A percentile compares a stretch with the other conserved stretches of the same genome.
Conservation (phyloP, 1,139 yeast species). For the Trichomonascaceae sp. region DNA sequence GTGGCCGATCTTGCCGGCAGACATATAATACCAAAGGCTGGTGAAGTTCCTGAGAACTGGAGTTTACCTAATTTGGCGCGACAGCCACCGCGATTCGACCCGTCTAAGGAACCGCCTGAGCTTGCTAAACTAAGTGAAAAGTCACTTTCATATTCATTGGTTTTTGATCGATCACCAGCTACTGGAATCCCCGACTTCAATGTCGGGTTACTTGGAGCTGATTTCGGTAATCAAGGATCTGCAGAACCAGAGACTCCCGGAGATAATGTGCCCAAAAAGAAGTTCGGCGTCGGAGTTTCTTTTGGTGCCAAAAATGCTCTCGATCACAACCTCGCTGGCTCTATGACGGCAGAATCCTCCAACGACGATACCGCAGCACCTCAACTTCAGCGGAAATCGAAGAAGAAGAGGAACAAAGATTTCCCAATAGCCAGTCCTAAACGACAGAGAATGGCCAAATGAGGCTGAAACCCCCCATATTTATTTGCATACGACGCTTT, state of each 20-base stretch:
- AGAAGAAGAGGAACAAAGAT: slow-evolving; percentile 15
- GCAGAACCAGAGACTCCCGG: slow-evolving; percentile 10
- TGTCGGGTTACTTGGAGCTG: slow-evolving; percentile 48
- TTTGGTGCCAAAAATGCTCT: slow-evolving; percentile 6
- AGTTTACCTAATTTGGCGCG: slow-evolving; percentile 28
- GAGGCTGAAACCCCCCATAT: background rate
- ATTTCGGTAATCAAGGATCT: slow-evolving; percentile 11
- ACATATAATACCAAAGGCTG: slow-evolving; percentile 48
- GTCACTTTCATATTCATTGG: slow-evolving; percentile 47
- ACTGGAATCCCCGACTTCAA: slow-evolving; percentile 79
- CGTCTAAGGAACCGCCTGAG: slow-evolving; percentile 20
- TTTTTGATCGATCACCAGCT: slow-evolving; percentile 61
- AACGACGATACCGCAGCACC: slow-evolving; percentile 20
- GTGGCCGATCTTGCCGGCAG: slow-evolving; percentile 78
- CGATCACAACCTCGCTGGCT: background rate
- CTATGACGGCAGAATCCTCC: slow-evolving; percentile 18
- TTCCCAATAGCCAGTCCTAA: slow-evolving; percentile 11
- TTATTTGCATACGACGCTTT: background rate
- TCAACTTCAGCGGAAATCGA: slow-evolving; percentile 12
- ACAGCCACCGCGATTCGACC: slow-evolving; percentile 22
- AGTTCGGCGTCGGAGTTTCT: slow-evolving; percentile 5
- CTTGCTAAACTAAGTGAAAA: slow-evolving; percentile 41
- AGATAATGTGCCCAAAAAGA: slow-evolving; percentile 3
- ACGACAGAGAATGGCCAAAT: slow-evolving; percentile 8
- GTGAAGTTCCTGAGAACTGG: slow-evolving; percentile 20